Evolutionary conservation across 2,329 filamentous ascomycete species (phyloP).

Genomic region (Penicillium sp.): DNA sequence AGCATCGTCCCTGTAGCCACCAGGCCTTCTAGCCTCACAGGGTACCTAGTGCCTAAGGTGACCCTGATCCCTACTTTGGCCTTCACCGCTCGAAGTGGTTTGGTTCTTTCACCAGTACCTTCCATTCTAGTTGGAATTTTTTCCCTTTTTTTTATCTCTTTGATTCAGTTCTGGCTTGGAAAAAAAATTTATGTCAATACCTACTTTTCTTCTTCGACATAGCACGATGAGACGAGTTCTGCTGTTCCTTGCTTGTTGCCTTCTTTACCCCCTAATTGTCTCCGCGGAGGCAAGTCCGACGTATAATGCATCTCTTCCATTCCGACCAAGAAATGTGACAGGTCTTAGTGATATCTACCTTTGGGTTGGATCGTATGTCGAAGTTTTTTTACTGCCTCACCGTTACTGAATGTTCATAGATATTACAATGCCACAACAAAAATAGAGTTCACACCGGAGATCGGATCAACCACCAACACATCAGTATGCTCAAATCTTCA

Average conservation of each 20-base stretch:
- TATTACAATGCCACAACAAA: slow-evolving; percentile 1
- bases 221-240: not conserved
- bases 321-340: slow-evolving; percentile 12
- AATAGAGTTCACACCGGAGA: slow-evolving; percentile 4
- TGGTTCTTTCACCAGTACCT: no score
- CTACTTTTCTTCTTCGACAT: no score
- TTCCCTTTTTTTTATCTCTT: no score
- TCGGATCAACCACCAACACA: not conserved
- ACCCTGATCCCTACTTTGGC: no score
- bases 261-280: not conserved
- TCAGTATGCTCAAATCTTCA: not conserved
- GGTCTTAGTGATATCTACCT: slow-evolving; percentile 4
- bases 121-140: no score
- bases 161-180: no score
- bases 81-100: no score
- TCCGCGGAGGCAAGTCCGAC: not conserved
- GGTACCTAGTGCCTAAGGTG: no score
- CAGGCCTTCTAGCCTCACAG: no score
- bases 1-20: no score
- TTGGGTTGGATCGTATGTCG: slow-evolving; percentile 18
- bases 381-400: not conserved
- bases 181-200: no score
- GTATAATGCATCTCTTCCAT: not conserved
- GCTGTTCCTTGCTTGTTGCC: not conserved
- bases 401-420: not conserved